These are phyloP conservation scores for Ceratobasidium sp. DNA, from an alignment of 1,284 basidiomycete genomes.

Conservation along the genomic window DNA sequence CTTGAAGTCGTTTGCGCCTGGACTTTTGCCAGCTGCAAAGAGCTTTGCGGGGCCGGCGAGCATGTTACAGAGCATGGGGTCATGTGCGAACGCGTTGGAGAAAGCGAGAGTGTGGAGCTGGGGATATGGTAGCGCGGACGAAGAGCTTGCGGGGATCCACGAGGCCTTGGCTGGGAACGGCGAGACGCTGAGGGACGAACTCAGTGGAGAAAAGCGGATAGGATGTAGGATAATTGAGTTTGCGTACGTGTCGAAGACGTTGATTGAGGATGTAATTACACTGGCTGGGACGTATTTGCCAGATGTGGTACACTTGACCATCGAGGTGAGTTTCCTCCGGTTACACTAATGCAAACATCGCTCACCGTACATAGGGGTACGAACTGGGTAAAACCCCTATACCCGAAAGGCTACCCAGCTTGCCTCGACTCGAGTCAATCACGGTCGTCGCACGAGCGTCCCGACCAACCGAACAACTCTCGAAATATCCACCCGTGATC, in stretches of 20 bases:
- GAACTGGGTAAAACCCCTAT: constrained; percentile 34
- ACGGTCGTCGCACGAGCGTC: constrained; percentile 36
- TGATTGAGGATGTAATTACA: constrained; percentile 39
- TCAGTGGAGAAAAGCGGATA: constrained; percentile 13
- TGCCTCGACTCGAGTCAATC: constrained; percentile 35
- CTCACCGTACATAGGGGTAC: constrained; percentile 23
- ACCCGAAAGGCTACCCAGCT: constrained; percentile 29
- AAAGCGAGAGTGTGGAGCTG: constrained; percentile 42
- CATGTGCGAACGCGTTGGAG: constrained; percentile 17
- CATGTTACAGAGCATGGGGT: constrained; percentile 39
- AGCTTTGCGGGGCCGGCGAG: constrained; percentile 39
- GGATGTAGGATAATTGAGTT: constrained; percentile 31
- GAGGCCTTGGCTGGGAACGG: constrained; percentile 31
- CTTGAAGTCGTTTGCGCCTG: constrained; percentile 32
- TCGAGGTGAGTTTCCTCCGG: constrained; percentile 22
- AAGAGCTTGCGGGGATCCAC: constrained; percentile 36
- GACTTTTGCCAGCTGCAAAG: constrained; percentile 28
- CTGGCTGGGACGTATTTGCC: constrained; percentile 28
- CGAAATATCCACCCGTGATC: constrained; percentile 23
- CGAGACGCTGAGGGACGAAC: constrained; percentile 10
- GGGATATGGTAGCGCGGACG: constrained; percentile 42
- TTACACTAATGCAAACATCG: background rate
- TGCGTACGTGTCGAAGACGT: constrained; percentile 35
- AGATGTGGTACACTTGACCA: constrained; percentile 33
- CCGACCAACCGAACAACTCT: constrained; percentile 26